A percentile compares a stretch with the other conserved stretches of the same genome.
phyloP scores from a whole-genome alignment of 2,329 filamentous ascomycete genomes.

The Didymella pinodella region DNA sequence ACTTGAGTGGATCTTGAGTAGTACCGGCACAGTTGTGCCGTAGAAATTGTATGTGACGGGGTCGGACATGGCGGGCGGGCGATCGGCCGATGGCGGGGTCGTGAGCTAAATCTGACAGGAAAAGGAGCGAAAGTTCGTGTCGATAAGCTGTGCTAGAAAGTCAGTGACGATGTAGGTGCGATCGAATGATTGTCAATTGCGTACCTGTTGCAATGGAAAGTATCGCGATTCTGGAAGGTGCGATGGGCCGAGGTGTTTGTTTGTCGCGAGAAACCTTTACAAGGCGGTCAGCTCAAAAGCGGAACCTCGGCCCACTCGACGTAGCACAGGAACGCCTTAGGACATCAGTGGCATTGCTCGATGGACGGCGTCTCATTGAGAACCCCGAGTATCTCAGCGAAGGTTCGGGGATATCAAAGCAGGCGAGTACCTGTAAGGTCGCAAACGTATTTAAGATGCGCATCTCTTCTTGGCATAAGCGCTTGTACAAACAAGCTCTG shows the following conservation, averaged over 20 bases:
- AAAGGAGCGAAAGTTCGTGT: background rate
- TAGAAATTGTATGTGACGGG: constrained; percentile 30
- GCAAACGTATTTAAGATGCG: background rate
- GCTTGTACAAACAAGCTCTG: too few species aligned
- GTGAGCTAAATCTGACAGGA: background rate
- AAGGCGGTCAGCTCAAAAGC: constrained; percentile 1
- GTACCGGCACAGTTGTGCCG: constrained; percentile 25
- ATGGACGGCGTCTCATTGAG: background rate
- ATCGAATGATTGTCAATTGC: background rate
- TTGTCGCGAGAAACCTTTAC: background rate
- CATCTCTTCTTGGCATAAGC: background rate
- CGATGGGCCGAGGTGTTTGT: constrained; percentile 11
- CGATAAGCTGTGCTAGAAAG: background rate
- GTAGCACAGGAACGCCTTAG: background rate
- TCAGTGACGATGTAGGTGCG: background rate
- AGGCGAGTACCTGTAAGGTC: background rate
- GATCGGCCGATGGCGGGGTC: constrained; percentile 13
- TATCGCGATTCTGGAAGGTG: background rate
- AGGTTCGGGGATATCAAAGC: background rate
- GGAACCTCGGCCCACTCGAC: background rate
- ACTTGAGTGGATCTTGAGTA: constrained; percentile 20
- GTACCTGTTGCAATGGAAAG: background rate
- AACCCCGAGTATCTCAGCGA: background rate
- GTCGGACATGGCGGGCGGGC: constrained; percentile 26
- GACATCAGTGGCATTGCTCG: background rate